phyloP scores from a whole-genome alignment of 2,329 filamentous ascomycete genomes.

The Elsinoe ampelina region DNA sequence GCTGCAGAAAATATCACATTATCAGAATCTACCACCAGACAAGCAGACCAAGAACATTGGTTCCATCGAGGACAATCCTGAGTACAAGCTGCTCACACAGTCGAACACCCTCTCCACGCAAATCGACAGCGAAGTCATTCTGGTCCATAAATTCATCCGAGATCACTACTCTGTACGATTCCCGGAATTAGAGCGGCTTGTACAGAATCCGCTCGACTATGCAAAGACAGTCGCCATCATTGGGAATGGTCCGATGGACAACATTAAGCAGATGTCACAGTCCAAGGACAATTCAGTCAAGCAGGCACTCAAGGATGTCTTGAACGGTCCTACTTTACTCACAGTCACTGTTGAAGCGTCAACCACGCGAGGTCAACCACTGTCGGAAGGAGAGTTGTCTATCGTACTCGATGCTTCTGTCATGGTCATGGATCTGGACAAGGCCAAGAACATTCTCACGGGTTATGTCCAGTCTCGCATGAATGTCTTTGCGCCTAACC shows the following conservation, averaged over 20 bases:
- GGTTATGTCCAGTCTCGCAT: conserved; percentile 96
- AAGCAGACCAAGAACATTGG: conserved; percentile 59
- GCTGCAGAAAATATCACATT: conserved; percentile 69
- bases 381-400: conserved; percentile 65
- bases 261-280: conserved; percentile 69
- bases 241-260: conserved; percentile 83
- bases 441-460: conserved; percentile 75
- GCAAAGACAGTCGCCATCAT: conserved; percentile 90
- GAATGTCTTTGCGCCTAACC: conserved; percentile 89
- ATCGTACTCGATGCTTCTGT: conserved; percentile 70
- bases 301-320: conserved; percentile 63
- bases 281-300: conserved; percentile 71
- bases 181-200: conserved; percentile 80
- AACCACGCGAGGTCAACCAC: conserved; percentile 70
- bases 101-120: conserved; percentile 84
- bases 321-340: conserved; percentile 88
- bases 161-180: conserved; percentile 94
- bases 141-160: conserved; percentile 92
- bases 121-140: conserved; percentile 84
- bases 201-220: conserved; percentile 89
- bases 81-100: conserved; percentile 79
- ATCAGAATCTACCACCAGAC: conserved; percentile 58
- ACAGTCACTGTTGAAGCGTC: conserved; percentile 92
- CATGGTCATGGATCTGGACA: conserved; percentile 80
- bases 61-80: conserved; percentile 83